Evolutionary conservation across 345 rosid genomes (phyloP), one percentile per base, ranked within the genome.

Genomic region (Acer campestre): DNA sequence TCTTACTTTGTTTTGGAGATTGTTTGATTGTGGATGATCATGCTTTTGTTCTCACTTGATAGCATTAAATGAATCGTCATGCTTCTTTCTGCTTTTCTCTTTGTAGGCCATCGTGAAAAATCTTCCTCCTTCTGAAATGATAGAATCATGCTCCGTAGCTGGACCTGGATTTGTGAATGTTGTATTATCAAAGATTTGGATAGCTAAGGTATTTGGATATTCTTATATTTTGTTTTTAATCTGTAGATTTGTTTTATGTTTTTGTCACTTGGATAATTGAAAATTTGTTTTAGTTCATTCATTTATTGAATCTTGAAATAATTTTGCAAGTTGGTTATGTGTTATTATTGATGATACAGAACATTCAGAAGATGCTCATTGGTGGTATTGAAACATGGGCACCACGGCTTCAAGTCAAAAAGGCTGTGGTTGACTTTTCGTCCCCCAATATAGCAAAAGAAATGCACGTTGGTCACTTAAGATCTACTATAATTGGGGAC

Each of bases 401-500:
- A 5, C 99, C 99, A 40, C 81, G 62, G 73, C 89, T 89, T 61
- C 61, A 83, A 3, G 77, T 92, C 29, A 87, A 88, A 87, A 88
- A 85, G 80, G 99, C 96, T 49, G 93, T 96, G 70, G 98, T 96
- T 62, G 99, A 96, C 85, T 96, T 96, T 85, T 96, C 98, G 23
- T 96, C 99, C 3, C 99, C 99, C n/a, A 96, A 96, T 82, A 94
- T 96, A 73, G 99, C 99, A 1, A 96, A 96, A 87, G 99, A 94
- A 88, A 96, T 96, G 99, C 99, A 96, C 80, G 99, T 96, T 76
- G 99, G 99, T 79, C 97, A 96, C 85, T 85, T 96, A 61, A 85
- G 99, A 78, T 96, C 99, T 67, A 96, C 99, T 25, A 96, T 96
- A 79, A 91, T 96, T 69, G 99, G 99, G 63, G 99, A 96, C 82